Conservation (phyloP, 352 stramenopile genomes). For the Pythium biforme region DNA sequence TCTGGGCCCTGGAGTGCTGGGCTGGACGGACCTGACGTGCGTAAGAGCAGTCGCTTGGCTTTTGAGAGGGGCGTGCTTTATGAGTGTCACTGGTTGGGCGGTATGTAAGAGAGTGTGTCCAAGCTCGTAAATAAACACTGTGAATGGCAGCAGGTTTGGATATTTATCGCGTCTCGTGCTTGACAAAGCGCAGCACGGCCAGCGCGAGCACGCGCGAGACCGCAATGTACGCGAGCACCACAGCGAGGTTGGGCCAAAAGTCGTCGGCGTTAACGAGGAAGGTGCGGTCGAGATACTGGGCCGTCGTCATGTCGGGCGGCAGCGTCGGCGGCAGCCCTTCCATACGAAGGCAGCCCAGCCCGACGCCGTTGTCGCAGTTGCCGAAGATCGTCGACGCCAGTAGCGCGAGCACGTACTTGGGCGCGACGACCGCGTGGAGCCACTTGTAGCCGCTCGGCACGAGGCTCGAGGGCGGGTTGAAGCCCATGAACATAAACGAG, state of each 20-base stretch:
- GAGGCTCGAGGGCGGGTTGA: slow-evolving; percentile 51
- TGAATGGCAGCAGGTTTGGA: no score
- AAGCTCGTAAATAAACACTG: no score
- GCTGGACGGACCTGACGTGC: no score
- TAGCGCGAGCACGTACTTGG: slow-evolving; percentile 22
- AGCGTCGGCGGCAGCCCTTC: slow-evolving; percentile 16
- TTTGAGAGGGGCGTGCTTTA: no score
- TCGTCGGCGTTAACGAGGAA: slow-evolving; percentile 45
- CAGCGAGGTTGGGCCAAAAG: slow-evolving; percentile 2
- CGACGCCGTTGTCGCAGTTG: slow-evolving; percentile 10
- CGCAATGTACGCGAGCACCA: background rate
- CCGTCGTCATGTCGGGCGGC: slow-evolving; percentile 14
- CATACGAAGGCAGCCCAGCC: slow-evolving; percentile 19
- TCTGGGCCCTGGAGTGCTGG: no score
- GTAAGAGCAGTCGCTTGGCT: no score
- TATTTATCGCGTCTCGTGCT: slow-evolving; percentile 1
- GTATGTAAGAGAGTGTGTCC: no score
- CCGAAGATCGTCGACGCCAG: slow-evolving; percentile 24
- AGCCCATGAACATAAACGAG: slow-evolving; percentile 75
- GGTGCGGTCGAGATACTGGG: slow-evolving; percentile 24
- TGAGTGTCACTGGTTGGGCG: no score
- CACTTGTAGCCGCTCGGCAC: slow-evolving; percentile 53
- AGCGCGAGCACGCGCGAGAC: slow-evolving; percentile 1
- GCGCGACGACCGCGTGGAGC: slow-evolving; percentile 46
- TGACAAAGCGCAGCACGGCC: slow-evolving; percentile 2